Base-by-base conservation (phyloP, 202 grass and related monocot species). In the Cymbopogon flexuosus region DNA sequence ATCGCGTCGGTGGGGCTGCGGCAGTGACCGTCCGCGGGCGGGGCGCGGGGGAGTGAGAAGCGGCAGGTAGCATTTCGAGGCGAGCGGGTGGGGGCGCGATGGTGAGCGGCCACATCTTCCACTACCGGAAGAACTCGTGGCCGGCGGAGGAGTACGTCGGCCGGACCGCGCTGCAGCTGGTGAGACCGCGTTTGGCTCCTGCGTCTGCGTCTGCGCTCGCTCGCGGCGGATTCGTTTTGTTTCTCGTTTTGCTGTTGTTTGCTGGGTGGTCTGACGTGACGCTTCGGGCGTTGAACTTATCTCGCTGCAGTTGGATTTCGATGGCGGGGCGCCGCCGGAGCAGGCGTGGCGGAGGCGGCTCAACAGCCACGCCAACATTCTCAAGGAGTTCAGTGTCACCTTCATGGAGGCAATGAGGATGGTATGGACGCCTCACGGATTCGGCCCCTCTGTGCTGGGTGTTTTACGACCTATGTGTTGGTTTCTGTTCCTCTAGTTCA, bases 331-430 rank as follows among this genome's bases (percentile, higher is more conserved):
- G n/a, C 96, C 96, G n/a, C 92, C 96, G 79, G 87, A 93, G 80
- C 87, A 91, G 81, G 96, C 96, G 80, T 99, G 96, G 96, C 88
- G 96, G 73, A 77, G 96, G 72, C 65, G 85, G 80, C 76, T 99
- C 27, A 96, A 93, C 80, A 96, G 96, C 60, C 89, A 99, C 85
- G 96, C 96, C 35, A 96, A 99, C 85, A 79, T 88, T 65, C 83
- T 99, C 65, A 99, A 99, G 81, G 96, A 99, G 81, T 99, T 99
- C 77, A 99, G 92, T 62, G 87, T 99, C 40, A 99, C 96, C 79
- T 99, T 99, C 86, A 91, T 96, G 90, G 96, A 99, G 64, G 96
- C 96, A 70, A 89, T 99, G 88, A 90, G 81, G 76, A 99, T 99
- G 96, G 96, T 99, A 93, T 36, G 90, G 89, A 85, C 47, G 62